Evolutionary conservation across 495 filamentous ascomycete species (phyloP).

Genomic region (Hypoxylon fragiforme): DNA sequence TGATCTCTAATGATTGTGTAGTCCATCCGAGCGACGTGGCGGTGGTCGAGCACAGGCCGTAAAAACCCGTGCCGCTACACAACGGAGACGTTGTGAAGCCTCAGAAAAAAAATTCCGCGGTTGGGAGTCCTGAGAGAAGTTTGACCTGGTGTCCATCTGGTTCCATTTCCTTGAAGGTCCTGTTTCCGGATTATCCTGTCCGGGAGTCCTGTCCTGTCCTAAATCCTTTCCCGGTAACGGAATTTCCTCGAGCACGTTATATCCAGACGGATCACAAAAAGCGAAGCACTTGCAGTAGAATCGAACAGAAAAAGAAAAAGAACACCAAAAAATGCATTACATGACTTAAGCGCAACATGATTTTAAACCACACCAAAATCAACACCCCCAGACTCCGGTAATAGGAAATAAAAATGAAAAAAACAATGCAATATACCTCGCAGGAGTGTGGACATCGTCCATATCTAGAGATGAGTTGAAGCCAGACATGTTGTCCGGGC

Average conservation of each 20-base stretch:
- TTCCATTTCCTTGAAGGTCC: conserved; percentile 32
- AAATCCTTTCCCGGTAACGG: conserved; percentile 10
- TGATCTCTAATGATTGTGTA: conserved; percentile 24
- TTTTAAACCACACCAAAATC: conserved; percentile 10
- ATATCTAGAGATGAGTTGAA: conserved; percentile 51
- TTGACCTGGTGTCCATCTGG: conserved; percentile 24
- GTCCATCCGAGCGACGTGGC: conserved; percentile 35
- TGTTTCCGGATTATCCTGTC: conserved; percentile 23
- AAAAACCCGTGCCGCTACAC: conserved; percentile 1
- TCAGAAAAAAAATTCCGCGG: conserved; percentile 21
- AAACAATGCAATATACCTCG: conserved; percentile 53
- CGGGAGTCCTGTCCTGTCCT: conserved; percentile 1
- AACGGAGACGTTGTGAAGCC: too few relatives aligned
- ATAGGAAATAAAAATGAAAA: conserved; percentile 34
- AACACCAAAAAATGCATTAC: conserved; percentile 14
- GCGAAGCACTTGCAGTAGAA: conserved; percentile 34
- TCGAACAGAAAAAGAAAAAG: conserved; percentile 5
- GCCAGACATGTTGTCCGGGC: conserved; percentile 51
- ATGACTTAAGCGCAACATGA: conserved; percentile 31
- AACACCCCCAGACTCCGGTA: conserved; percentile 36
- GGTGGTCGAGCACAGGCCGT: conserved; percentile 15
- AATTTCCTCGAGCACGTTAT: conserved; percentile 21
- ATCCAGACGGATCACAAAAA: conserved; percentile 22
- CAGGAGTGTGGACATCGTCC: conserved; percentile 57
- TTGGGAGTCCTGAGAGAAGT: conserved; percentile 6